Evolutionary conservation across 2,329 filamentous ascomycete genomes (phyloP).

Genomic region (Ophiostoma fasciatum): DNA sequence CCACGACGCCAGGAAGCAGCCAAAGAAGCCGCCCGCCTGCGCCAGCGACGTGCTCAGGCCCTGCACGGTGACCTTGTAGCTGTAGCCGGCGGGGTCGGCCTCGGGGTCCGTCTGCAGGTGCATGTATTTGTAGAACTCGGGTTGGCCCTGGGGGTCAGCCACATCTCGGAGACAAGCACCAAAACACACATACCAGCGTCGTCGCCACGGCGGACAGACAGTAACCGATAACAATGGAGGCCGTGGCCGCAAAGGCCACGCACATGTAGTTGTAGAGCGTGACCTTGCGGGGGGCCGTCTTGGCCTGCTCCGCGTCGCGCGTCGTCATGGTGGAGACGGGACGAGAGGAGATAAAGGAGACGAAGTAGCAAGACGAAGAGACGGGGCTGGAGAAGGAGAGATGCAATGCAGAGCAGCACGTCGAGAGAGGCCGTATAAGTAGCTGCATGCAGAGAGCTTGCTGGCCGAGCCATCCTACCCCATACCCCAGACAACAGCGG

Average conservation of each 20-base stretch:
- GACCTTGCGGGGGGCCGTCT: background rate
- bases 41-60: conserved; percentile 2
- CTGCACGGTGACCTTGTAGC: background rate
- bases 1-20: conserved; percentile 1
- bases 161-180: no score
- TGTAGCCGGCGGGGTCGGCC: conserved; percentile 1
- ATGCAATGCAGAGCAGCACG: no score
- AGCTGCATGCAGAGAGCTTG: no score
- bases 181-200: background rate
- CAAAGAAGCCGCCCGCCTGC: conserved; percentile 1
- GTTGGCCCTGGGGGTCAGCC: conserved; percentile 1
- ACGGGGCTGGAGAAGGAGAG: no score
- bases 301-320: no score
- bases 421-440: no score
- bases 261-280: conserved; percentile 3
- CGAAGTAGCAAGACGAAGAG: no score
- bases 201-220: conserved; percentile 2
- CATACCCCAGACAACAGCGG: no score
- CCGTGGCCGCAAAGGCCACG: conserved; percentile 1
- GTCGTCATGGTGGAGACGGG: no score
- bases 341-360: no score
- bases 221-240: conserved; percentile 3
- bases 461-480: no score
- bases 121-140: conserved; percentile 1
- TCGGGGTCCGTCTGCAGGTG: background rate